phyloP scores from a whole-genome alignment of 805 yeast species.

The Saccharomyces mikatae region DNA sequence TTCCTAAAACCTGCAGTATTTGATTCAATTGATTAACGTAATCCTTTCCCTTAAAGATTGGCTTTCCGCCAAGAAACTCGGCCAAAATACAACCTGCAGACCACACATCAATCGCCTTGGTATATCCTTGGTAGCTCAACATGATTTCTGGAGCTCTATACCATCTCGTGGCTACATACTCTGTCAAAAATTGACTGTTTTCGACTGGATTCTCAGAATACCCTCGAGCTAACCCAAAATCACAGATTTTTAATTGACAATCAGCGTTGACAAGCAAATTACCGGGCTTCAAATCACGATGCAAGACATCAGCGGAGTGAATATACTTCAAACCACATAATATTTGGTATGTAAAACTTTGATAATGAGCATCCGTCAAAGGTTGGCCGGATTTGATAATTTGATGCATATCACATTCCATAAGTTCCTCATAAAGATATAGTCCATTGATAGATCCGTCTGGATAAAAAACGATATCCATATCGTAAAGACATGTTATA shows the following conservation, averaged over 20 bases:
- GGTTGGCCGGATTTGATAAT: slow-evolving; percentile 91
- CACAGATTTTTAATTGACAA: slow-evolving; percentile 93
- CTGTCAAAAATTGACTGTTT: slow-evolving; percentile 90
- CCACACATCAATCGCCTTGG: slow-evolving; percentile 97
- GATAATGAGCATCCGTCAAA: slow-evolving; percentile 89
- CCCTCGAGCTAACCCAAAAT: slow-evolving; percentile 93
- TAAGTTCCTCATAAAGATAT: slow-evolving; percentile 87
- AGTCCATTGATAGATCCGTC: slow-evolving; percentile 82
- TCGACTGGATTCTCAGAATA: slow-evolving; percentile 73
- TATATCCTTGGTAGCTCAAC: slow-evolving; percentile 87
- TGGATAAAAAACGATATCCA: slow-evolving; percentile 65
- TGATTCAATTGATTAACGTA: slow-evolving; percentile 91
- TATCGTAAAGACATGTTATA: slow-evolving; percentile 88
- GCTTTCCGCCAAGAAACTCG: slow-evolving; percentile 82
- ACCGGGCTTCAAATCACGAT: slow-evolving; percentile 92
- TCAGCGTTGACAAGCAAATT: slow-evolving; percentile 89
- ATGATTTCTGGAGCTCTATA: slow-evolving; percentile 97
- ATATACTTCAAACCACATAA: slow-evolving; percentile 84
- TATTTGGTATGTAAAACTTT: slow-evolving; percentile 84
- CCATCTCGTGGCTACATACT: slow-evolving; percentile 98
- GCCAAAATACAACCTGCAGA: slow-evolving; percentile 96
- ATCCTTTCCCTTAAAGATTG: slow-evolving; percentile 90
- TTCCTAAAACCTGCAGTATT: slow-evolving; percentile 81
- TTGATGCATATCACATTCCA: slow-evolving; percentile 99
- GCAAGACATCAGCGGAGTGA: slow-evolving; percentile 87